phyloP scores from a whole-genome alignment of 257 asterid genomes.

The Solanum pinnatisectum region DNA sequence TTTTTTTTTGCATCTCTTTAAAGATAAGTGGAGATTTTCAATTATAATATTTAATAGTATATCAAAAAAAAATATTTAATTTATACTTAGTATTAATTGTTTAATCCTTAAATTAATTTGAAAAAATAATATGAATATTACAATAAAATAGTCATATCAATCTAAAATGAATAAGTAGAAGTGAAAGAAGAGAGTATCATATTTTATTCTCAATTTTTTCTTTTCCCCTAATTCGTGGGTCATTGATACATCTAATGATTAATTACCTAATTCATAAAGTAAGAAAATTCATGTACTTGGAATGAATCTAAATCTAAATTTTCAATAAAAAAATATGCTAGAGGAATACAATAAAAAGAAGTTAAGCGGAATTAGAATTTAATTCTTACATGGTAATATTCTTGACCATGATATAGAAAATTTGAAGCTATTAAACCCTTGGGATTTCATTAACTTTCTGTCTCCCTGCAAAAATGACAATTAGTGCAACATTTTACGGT shows the following conservation, averaged over 20 bases:
- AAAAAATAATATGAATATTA: too few relatives aligned
- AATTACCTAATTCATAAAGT: not conserved
- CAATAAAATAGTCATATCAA: too few relatives aligned
- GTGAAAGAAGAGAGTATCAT: too few relatives aligned
- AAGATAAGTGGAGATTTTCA: too few relatives aligned
- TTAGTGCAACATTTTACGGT: not conserved
- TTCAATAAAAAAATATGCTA: not conserved
- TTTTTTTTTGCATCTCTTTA: too few relatives aligned
- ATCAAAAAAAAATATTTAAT: too few relatives aligned
- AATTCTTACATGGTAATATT: slow-evolving; percentile 14
- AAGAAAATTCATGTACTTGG: not conserved
- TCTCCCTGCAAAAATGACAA: slow-evolving; percentile 13
- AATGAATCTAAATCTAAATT: not conserved
- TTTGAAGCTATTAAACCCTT: slow-evolving; percentile 9
- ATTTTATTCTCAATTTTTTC: too few relatives aligned
- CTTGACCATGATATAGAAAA: slow-evolving; percentile 21
- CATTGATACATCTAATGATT: not conserved
- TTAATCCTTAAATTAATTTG: too few relatives aligned
- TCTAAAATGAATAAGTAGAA: too few relatives aligned
- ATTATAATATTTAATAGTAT: too few relatives aligned
- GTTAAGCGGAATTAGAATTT: not conserved
- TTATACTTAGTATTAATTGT: too few relatives aligned
- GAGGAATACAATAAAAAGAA: not conserved
- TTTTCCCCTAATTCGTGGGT: too few relatives aligned
- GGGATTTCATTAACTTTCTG: slow-evolving; percentile 8